phyloP scores from a whole-genome alignment of 176 grass and related monocot genomes.

The Thinopyrum elongatum region DNA sequence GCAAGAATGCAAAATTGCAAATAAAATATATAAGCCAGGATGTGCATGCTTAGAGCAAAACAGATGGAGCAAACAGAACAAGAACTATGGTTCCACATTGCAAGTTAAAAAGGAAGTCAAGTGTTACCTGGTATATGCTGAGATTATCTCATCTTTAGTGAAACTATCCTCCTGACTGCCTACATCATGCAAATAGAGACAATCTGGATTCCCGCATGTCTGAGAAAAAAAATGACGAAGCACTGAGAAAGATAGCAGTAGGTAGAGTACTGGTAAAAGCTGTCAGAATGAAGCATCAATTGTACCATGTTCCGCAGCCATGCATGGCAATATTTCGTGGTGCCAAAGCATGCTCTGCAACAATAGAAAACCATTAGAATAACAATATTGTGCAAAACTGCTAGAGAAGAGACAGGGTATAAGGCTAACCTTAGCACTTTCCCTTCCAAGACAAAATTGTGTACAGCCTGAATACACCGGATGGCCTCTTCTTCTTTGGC shows the following conservation, averaged over 20 bases:
- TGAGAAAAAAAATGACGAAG: constrained; percentile 38
- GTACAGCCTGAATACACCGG: constrained; percentile 94
- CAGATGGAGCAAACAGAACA: constrained; percentile 10
- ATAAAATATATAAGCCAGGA: not conserved
- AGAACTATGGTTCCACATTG: not conserved
- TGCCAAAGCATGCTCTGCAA: constrained; percentile 96
- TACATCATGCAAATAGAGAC: constrained; percentile 98
- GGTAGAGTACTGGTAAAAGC: constrained; percentile 20
- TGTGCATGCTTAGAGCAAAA: constrained; percentile 23
- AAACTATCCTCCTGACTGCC: constrained; percentile 97
- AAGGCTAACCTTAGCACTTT: constrained; percentile 80
- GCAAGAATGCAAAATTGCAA: not conserved
- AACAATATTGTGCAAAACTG: constrained; percentile 10
- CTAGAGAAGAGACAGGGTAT: constrained; percentile 24
- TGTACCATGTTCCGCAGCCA: constrained; percentile 96
- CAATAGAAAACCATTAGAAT: constrained; percentile 17
- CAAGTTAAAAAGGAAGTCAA: constrained; percentile 9
- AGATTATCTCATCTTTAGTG: constrained; percentile 98
- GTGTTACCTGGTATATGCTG: constrained; percentile 91
- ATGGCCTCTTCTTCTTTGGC: constrained; percentile 95
- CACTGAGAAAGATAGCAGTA: constrained; percentile 20
- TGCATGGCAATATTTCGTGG: constrained; percentile 98
- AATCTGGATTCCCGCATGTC: constrained; percentile 97
- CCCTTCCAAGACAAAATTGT: constrained; percentile 96
- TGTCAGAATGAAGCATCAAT: constrained; percentile 17